phyloP scores from a whole-genome alignment of 257 asterid species.

The Primulina huaijiensis region DNA sequence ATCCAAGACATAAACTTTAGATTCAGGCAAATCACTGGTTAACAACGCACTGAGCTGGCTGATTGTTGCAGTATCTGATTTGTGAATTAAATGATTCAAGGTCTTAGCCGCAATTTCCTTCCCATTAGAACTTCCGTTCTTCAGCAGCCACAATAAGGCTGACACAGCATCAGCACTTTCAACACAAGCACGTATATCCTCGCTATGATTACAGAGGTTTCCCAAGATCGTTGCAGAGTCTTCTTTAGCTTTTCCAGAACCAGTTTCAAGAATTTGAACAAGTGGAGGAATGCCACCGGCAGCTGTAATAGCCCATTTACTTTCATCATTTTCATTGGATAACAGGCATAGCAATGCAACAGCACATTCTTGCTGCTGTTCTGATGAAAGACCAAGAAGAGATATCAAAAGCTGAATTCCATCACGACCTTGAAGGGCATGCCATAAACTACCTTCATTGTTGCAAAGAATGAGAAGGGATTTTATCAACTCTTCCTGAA shows the following conservation, averaged over 20 bases:
- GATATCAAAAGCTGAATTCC: conserved; percentile 97
- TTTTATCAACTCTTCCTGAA: conserved; percentile 84
- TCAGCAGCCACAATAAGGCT: conserved; percentile 90
- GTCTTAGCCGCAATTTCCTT: conserved; percentile 98
- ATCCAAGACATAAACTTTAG: conserved; percentile 84
- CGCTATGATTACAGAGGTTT: conserved; percentile 97
- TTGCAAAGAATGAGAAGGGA: conserved; percentile 88
- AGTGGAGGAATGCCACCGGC: conserved; percentile 99
- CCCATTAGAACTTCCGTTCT: conserved; percentile 92
- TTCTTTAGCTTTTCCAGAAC: conserved; percentile 95
- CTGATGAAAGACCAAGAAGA: conserved; percentile 97
- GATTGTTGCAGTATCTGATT: conserved; percentile 96
- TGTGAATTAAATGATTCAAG: conserved; percentile 93
- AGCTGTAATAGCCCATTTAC: conserved; percentile 99
- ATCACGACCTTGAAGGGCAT: conserved; percentile 97
- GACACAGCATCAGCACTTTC: conserved; percentile 99
- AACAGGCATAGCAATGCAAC: conserved; percentile 91
- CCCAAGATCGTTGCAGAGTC: conserved; percentile 97
- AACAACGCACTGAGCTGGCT: conserved; percentile 96
- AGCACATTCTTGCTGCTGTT: conserved; percentile 99
- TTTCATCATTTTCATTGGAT: conserved; percentile 88
- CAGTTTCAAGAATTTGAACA: conserved; percentile 95
- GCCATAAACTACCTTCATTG: conserved; percentile 91
- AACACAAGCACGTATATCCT: conserved; percentile 98
- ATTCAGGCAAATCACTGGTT: conserved; percentile 92